A percentile compares a stretch with the other conserved stretches of the same genome.
These are phyloP conservation scores for Thielaviopsis musarum DNA, from an alignment of 2,329 filamentous ascomycete genomes.

Conservation along the genomic window DNA sequence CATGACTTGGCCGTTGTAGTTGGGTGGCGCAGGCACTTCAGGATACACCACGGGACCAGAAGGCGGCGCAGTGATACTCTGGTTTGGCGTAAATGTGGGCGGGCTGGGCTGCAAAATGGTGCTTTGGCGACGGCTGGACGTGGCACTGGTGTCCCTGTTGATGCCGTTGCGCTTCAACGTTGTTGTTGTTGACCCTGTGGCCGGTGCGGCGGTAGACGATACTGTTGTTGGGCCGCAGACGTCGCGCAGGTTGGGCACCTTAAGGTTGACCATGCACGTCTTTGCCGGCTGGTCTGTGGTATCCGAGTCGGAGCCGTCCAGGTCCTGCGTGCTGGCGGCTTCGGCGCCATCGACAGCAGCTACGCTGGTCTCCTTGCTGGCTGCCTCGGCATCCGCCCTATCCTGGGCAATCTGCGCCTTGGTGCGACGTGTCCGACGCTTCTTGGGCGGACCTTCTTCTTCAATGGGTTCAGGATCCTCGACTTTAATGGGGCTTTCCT, in stretches of 20 bases:
- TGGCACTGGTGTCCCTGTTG: neutral
- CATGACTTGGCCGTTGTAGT: slow-evolving; percentile 12
- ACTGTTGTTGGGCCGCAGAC: slow-evolving; percentile 2
- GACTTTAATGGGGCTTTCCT: slow-evolving; percentile 12
- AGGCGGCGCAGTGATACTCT: slow-evolving; percentile 2
- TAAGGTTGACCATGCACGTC: slow-evolving; percentile 5
- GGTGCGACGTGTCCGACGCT: slow-evolving; percentile 15
- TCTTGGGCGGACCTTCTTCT: slow-evolving; percentile 21
- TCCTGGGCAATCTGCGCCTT: slow-evolving; percentile 8
- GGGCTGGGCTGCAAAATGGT: neutral
- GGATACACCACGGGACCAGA: neutral
- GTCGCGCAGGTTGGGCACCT: slow-evolving; percentile 6
- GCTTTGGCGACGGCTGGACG: neutral
- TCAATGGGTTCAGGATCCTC: slow-evolving; percentile 17
- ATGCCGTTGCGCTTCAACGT: neutral
- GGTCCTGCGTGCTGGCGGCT: neutral
- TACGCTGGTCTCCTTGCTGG: neutral
- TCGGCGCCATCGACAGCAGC: neutral
- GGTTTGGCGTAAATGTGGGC: slow-evolving; percentile 1
- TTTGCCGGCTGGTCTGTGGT: neutral
- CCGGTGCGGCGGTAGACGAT: neutral
- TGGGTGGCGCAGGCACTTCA: slow-evolving; percentile 4
- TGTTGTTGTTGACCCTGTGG: neutral
- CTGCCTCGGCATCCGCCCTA: slow-evolving; percentile 6
- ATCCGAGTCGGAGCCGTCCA: neutral